These are phyloP conservation scores for Lecanicillium sp. DNA, from an alignment of 2,329 filamentous ascomycete genomes.

Conservation along the genomic window DNA sequence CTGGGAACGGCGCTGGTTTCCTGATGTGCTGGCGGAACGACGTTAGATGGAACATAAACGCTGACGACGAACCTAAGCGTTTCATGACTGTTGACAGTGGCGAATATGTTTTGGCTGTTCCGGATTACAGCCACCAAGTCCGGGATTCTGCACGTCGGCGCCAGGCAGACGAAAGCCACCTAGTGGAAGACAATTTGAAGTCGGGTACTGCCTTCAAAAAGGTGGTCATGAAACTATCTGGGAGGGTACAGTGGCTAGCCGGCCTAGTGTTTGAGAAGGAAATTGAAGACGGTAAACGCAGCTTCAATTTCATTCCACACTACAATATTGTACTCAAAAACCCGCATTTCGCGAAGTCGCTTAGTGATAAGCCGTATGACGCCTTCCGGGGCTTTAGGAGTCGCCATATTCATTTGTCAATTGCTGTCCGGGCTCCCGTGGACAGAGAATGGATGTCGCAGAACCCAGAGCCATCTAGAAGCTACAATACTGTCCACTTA, in stretches of 20 bases:
- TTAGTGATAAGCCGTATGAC: conserved; percentile 59
- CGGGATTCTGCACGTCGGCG: conserved; percentile 49
- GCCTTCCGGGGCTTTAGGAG: conserved; percentile 96
- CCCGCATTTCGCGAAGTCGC: conserved; percentile 61
- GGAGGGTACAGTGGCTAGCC: conserved; percentile 86
- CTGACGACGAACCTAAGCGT: conserved; percentile 76
- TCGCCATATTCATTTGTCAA: conserved; percentile 90
- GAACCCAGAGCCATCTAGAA: conserved; percentile 67
- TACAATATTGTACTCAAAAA: conserved; percentile 85
- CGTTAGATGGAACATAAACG: conserved; percentile 78
- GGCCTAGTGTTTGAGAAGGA: conserved; percentile 90
- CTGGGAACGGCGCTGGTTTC: conserved; percentile 86
- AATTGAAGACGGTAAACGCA: conserved; percentile 60
- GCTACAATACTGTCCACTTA: conserved; percentile 94
- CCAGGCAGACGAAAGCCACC: conserved; percentile 50
- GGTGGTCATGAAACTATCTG: conserved; percentile 96
- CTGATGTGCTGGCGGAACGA: conserved; percentile 98
- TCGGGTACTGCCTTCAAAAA: conserved; percentile 89
- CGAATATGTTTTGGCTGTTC: conserved; percentile 89
- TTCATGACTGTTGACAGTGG: conserved; percentile 96
- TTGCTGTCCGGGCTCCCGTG: conserved; percentile 80
- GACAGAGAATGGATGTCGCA: conserved; percentile 79
- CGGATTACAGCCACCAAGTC: conserved; percentile 85
- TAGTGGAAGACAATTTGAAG: conserved; percentile 56
- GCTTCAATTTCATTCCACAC: conserved; percentile 84